Conservation (phyloP, 805 yeast genomes). For the Millerago galiae region DNA sequence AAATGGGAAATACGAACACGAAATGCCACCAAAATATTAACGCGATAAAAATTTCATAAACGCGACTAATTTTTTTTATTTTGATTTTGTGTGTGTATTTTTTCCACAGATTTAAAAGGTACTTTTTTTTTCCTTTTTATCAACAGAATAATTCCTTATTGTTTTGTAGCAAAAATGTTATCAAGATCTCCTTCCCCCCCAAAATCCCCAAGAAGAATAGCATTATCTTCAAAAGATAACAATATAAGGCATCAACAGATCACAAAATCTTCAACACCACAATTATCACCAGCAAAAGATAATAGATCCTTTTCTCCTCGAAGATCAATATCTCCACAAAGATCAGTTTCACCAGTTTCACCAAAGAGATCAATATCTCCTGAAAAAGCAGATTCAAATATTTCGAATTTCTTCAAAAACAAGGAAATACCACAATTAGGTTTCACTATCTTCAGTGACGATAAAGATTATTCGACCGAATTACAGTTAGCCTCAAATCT, state of each 20-base stretch:
- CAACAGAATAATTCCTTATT: not conserved
- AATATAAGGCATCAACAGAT: constrained; percentile 14
- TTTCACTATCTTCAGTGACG: constrained; percentile 21
- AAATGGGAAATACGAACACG: constrained; percentile 15
- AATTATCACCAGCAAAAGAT: constrained; percentile 9
- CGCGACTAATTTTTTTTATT: not conserved
- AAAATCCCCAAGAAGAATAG: constrained; percentile 18
- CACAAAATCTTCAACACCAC: constrained; percentile 12
- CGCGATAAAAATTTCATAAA: constrained; percentile 2
- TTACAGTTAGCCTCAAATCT: constrained; percentile 10
- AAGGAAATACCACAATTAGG: constrained; percentile 12
- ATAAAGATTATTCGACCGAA: constrained; percentile 18
- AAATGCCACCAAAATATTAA: constrained; percentile 13
- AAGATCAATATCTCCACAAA: not conserved
- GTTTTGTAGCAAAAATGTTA: not conserved
- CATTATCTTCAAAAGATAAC: constrained; percentile 21
- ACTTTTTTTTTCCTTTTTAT: not conserved
- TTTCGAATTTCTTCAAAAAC: constrained; percentile 2
- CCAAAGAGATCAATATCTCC: not conserved
- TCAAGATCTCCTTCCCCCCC: constrained; percentile 17
- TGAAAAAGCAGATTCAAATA: not conserved
- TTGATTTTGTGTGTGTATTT: not conserved
- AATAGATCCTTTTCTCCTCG: constrained; percentile 7
- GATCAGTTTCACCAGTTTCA: constrained; percentile 1
- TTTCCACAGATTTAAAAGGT: not conserved